A percentile compares a stretch with the other conserved stretches of the same genome.
Evolutionary conservation across 441 rosid genomes (phyloP).

Genomic region (Populus tomentosa): DNA sequence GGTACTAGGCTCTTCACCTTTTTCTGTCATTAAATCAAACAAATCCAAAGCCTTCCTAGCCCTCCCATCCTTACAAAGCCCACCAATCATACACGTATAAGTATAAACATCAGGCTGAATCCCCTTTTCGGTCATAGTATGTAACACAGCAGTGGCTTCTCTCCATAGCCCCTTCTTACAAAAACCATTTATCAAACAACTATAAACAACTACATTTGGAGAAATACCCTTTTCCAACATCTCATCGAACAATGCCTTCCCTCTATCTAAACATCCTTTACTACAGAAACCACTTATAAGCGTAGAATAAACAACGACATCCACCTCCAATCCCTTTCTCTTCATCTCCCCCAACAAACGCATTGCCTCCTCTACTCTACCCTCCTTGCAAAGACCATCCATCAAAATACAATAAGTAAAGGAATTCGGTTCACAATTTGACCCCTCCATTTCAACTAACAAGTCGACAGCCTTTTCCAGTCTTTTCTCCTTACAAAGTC

Average conservation of each 20-base stretch:
- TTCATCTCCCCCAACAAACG: constrained; percentile 66
- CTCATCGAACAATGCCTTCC: constrained; percentile 41
- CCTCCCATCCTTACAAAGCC: constrained; percentile 50
- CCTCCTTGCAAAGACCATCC: constrained; percentile 60
- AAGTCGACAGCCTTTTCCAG: constrained; percentile 48
- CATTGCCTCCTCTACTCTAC: constrained; percentile 47
- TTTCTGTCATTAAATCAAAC: constrained; percentile 44
- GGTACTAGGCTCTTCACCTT: constrained; percentile 41
- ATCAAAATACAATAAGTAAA: constrained; percentile 63
- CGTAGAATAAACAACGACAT: constrained; percentile 45
- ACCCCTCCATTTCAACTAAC: constrained; percentile 61
- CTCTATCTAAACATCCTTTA: constrained; percentile 32
- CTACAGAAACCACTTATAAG: constrained; percentile 48
- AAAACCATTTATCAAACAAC: constrained; percentile 65
- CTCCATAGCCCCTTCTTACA: constrained; percentile 53
- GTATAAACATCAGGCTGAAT: constrained; percentile 47
- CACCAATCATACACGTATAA: constrained; percentile 46
- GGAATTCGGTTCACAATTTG: constrained; percentile 52
- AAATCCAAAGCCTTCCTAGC: constrained; percentile 47
- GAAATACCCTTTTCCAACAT: constrained; percentile 44
- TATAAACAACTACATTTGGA: constrained; percentile 64
- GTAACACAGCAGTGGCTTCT: constrained; percentile 41
- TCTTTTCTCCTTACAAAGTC: constrained; percentile 58
- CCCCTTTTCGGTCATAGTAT: constrained; percentile 42
- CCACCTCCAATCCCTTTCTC: constrained; percentile 35